Base-by-base conservation (phyloP, 306 rosid genomes). In the Prunus fruticosa region DNA sequence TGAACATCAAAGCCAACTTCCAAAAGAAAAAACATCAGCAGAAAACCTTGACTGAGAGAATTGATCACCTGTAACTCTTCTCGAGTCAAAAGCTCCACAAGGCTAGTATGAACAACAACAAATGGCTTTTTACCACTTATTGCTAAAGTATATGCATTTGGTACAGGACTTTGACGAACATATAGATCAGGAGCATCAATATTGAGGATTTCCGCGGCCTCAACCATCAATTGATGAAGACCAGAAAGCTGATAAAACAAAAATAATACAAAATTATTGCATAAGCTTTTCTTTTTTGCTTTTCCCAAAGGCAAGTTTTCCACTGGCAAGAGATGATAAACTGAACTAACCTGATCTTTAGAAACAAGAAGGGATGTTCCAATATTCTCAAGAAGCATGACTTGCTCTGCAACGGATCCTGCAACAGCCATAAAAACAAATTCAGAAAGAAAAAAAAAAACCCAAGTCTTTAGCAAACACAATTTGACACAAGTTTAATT, bases 291-390 rank as follows among this genome's bases (percentile, higher is more conserved):
- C 70, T 7, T 6, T 38, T 34, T 34, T 34, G 41, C 41, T 34
- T 34, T 77, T 58, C 38, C 75, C 12, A 28, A 67, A 13, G 30
- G 45, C 30, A 71, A 32, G 38, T 8, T 46, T 23, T 5, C 52
- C 8, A 11, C 8, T 34, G 43, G 43, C 43, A 38, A 38, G 8
- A 38, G 43, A 38, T 38, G 43, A 38, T 38, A 22, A 19, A 41
- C 38, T 80, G 12, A 64, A 81, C 16, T 62, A 81, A 92, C 98
- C 98, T 95, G 98, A 76, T 88, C 89, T 77, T 92, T 77, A 13
- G 97, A 95, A 84, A 95, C 97, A 65, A 92, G 97, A 75, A 95
- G 86, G n/a, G 98, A 95, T 46, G 98, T 90, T 75, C 97, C 98
- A 68, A 95, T 92, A 74, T 95, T 95, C 85, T 95, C 98, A 18